Evolutionary conservation across 169 alveolate species (phyloP).

Genomic region (Eimeria maxima): DNA sequence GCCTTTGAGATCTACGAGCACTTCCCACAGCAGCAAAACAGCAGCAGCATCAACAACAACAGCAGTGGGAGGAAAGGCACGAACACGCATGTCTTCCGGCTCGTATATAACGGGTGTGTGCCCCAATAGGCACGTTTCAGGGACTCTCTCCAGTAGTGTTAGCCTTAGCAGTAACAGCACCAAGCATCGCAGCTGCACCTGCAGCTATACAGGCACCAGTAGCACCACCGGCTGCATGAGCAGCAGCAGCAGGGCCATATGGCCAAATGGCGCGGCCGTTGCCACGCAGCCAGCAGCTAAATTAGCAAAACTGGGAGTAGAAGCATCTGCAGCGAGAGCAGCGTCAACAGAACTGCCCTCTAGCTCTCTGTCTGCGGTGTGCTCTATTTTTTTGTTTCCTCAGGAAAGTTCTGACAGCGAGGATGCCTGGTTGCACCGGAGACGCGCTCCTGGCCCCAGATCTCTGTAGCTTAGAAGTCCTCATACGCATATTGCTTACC

Average conservation of each 20-base stretch:
- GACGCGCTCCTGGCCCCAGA: constrained; percentile 57
- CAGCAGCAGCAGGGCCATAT: constrained; percentile 4
- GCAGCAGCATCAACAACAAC: constrained; percentile 56
- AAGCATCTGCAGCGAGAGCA: constrained; percentile 7
- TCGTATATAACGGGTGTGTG: constrained; percentile 47
- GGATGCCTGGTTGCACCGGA: constrained; percentile 49
- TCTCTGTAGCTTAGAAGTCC: constrained; percentile 62
- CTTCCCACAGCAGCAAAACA: constrained; percentile 31
- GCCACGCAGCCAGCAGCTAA: background rate
- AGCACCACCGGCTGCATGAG: too few species aligned
- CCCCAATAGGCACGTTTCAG: background rate
- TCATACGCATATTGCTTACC: constrained; percentile 10
- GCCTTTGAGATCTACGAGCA: constrained; percentile 65
- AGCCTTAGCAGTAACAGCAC: background rate
- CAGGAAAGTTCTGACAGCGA: constrained; percentile 17
- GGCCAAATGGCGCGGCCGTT: too few species aligned
- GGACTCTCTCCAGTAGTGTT: background rate
- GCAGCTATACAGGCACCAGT: background rate
- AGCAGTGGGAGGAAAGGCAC: background rate
- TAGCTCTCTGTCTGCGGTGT: background rate
- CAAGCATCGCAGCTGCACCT: background rate
- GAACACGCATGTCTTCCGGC: constrained; percentile 7
- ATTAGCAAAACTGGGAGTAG: background rate
- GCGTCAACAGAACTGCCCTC: constrained; percentile 7
- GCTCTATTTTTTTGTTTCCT: background rate